Base-by-base conservation (phyloP, 73 alveolate species). In the Symbiodinium natans region DNA sequence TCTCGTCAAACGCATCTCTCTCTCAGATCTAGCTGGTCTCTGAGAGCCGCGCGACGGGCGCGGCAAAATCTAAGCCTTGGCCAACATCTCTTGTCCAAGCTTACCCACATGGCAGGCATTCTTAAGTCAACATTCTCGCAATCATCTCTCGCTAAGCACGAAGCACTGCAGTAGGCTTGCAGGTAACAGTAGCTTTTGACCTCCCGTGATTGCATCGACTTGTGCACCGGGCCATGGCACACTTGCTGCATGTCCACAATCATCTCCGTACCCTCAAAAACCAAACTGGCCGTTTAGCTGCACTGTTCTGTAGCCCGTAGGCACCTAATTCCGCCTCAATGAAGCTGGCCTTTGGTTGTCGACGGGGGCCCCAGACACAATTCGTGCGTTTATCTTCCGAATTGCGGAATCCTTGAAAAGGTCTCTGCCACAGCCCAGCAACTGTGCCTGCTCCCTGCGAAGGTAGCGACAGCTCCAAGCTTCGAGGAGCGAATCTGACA, bases 371-470 rank as follows among this genome's bases (percentile, higher is more conserved):
- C n/a, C n/a, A n/a, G n/a, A n/a, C n/a, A n/a, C n/a, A n/a, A n/a
- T n/a, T n/a, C n/a, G n/a, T n/a, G n/a, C n/a, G n/a, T n/a, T n/a
- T n/a, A n/a, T n/a, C n/a, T n/a, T n/a, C n/a, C n/a, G n/a, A n/a
- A n/a, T n/a, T n/a, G n/a, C n/a, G n/a, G n/a, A n/a, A n/a, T n/a
- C n/a, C n/a, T n/a, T n/a, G n/a, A n/a, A n/a, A n/a, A n/a, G n/a
- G n/a, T n/a, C n/a, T n/a, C n/a, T n/a, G n/a, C n/a, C n/a, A n/a
- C n/a, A n/a, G n/a, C n/a, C n/a, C n/a, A n/a, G n/a, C n/a, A n/a
- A n/a, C n/a, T n/a, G 38, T 29, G 41, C 93, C 93, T 86, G 93
- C 93, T 29, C 93, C 93, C 39, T 75, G 93, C 38, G 93, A 86
- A 36, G 93, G 93, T 82, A 86, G 54, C 23, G 82, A 46, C 82